Evolutionary conservation across 75 land plant species (phyloP), one percentile per base, ranked within the genome.

Genomic region (Gnetum montanum): DNA sequence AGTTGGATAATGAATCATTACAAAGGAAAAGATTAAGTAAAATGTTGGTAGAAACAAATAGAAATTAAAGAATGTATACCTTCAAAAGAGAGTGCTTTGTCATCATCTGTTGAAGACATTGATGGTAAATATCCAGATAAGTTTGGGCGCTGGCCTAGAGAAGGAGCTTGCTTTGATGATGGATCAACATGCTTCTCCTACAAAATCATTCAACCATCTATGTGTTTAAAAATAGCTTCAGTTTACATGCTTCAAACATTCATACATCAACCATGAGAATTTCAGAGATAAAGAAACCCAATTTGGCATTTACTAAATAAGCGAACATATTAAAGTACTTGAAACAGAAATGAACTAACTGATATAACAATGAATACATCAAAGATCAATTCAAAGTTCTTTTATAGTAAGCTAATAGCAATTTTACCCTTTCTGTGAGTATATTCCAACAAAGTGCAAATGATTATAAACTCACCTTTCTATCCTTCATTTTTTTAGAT

Each of bases 381-480:
- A n/a, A n/a, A n/a, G n/a, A n/a, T n/a, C n/a, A n/a, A n/a, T n/a
- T n/a, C n/a, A n/a, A n/a, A n/a, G n/a, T n/a, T n/a, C n/a, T n/a
- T n/a, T n/a, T n/a, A n/a, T n/a, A n/a, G n/a, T n/a, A n/a, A n/a
- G n/a, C n/a, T n/a, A n/a, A n/a, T n/a, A n/a, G n/a, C n/a, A n/a
- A n/a, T n/a, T n/a, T n/a, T n/a, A n/a, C n/a, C n/a, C n/a, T n/a
- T n/a, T n/a, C n/a, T n/a, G n/a, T n/a, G n/a, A n/a, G n/a, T n/a
- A n/a, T n/a, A n/a, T n/a, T n/a, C n/a, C n/a, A n/a, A n/a, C n/a
- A n/a, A n/a, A n/a, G n/a, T n/a, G n/a, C n/a, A n/a, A n/a, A n/a
- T n/a, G n/a, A n/a, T n/a, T n/a, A n/a, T n/a, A n/a, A n/a, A n/a
- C 18, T 31, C 16, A 84, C 88, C 88, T 81, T 81, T 59, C 76